phyloP scores from a whole-genome alignment of 2,329 filamentous ascomycete genomes.

The Xylaria sp. region DNA sequence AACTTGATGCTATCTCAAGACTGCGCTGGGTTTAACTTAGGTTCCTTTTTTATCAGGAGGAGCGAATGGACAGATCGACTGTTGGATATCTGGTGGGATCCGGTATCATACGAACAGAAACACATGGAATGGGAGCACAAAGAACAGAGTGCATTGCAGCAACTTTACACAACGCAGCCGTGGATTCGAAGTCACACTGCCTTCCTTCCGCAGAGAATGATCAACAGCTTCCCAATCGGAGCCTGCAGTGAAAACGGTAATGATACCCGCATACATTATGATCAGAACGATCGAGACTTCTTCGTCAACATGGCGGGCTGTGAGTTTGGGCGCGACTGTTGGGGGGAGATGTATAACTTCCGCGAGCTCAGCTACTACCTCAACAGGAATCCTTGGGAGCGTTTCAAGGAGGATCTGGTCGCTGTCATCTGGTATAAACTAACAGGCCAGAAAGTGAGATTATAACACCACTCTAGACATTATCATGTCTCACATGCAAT shows the following conservation, averaged over 20 bases:
- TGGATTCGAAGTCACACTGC: constrained; percentile 91
- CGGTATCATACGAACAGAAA: constrained; percentile 95
- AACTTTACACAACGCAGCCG: constrained; percentile 89
- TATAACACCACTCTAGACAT: constrained; percentile 51
- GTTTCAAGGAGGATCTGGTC: constrained; percentile 74
- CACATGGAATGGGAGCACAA: constrained; percentile 99
- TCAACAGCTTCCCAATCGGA: constrained; percentile 93
- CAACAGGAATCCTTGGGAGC: constrained; percentile 85
- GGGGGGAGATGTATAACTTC: constrained; percentile 97
- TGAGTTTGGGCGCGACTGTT: constrained; percentile 96
- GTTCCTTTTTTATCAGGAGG: constrained; percentile 90
- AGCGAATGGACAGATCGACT: constrained; percentile 90
- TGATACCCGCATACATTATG: constrained; percentile 85
- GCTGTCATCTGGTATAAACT: constrained; percentile 72
- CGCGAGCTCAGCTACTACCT: constrained; percentile 90
- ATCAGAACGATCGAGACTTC: constrained; percentile 87
- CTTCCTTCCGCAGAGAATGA: constrained; percentile 89
- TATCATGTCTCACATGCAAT: background rate
- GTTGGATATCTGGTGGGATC: constrained; percentile 98
- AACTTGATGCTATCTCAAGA: constrained; percentile 92
- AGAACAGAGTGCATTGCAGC: constrained; percentile 94
- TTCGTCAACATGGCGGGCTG: constrained; percentile 99
- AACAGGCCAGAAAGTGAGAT: constrained; percentile 69
- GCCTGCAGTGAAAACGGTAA: constrained; percentile 84
- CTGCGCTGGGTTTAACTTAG: constrained; percentile 94